Percentiles rank a stretch among this genome's conserved stretches.
phyloP scores from a whole-genome alignment of 1,284 basidiomycete species.

The Inonotus obliquus region DNA sequence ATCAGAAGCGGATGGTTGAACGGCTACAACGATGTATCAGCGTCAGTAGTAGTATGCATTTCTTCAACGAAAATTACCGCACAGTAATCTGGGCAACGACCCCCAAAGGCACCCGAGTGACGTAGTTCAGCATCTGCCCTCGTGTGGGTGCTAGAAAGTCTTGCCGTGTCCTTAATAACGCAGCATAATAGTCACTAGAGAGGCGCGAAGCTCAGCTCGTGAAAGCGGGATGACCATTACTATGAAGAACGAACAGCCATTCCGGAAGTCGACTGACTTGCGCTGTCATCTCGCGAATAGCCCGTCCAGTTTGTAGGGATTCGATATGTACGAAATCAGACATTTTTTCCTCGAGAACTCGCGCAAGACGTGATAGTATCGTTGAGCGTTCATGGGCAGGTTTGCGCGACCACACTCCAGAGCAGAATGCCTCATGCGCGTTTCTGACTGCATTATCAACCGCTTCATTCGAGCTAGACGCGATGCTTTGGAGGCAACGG shows the following conservation, averaged over 20 bases:
- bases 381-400: conserved; percentile 54
- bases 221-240: conserved; percentile 17
- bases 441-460: conserved; percentile 47
- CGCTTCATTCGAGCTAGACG: conserved; percentile 39
- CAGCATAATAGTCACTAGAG: conserved; percentile 68
- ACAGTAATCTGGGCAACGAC: conserved; percentile 83
- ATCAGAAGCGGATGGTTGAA: conserved; percentile 83
- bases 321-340: conserved; percentile 64
- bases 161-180: conserved; percentile 63
- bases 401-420: conserved; percentile 66
- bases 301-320: conserved; percentile 68
- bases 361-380: conserved; percentile 62
- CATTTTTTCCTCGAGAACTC: conserved; percentile 50
- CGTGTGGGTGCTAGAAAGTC: conserved; percentile 73
- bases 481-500: conserved; percentile 30
- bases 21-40: conserved; percentile 40
- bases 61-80: conserved; percentile 15
- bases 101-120: conserved; percentile 73
- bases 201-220: conserved; percentile 9
- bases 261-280: conserved; percentile 72
- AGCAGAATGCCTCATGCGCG: conserved; percentile 55
- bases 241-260: conserved; percentile 58
- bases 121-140: conserved; percentile 72
- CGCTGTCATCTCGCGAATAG: conserved; percentile 73
- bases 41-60: neutral